These are phyloP conservation scores for Sarcodon aspratus DNA, from an alignment of 768 basidiomycete genomes.

Conservation along the genomic window DNA sequence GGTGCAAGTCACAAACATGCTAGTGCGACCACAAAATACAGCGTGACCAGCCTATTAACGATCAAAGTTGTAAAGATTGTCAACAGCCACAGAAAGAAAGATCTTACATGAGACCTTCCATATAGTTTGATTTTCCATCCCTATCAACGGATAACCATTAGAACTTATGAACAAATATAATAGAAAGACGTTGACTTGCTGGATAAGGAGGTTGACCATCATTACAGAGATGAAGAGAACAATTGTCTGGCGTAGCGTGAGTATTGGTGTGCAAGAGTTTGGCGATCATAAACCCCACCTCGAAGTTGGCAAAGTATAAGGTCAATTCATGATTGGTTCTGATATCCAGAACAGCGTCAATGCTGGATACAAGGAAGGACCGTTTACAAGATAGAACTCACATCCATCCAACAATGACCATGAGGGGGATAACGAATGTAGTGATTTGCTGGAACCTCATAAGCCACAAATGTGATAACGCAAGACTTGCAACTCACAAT, in stretches of 20 bases:
- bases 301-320: slow-evolving; percentile 79
- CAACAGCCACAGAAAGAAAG: slow-evolving; percentile 4
- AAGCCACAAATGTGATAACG: not conserved
- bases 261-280: not conserved
- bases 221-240: slow-evolving; percentile 80
- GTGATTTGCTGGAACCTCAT: slow-evolving; percentile 58
- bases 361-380: not conserved
- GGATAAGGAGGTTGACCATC: slow-evolving; percentile 76
- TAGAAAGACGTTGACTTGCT: slow-evolving; percentile 29
- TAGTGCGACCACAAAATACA: slow-evolving; percentile 75
- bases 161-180: not conserved
- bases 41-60: slow-evolving; percentile 27
- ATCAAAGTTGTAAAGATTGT: not conserved
- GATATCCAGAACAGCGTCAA: slow-evolving; percentile 2
- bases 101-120: slow-evolving; percentile 74
- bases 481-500: slow-evolving; percentile 32
- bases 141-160: slow-evolving; percentile 17
- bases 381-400: slow-evolving; percentile 23
- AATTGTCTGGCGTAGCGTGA: slow-evolving; percentile 43
- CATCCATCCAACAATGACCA: slow-evolving; percentile 87
- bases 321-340: slow-evolving; percentile 64
- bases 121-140: slow-evolving; percentile 83
- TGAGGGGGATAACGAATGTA: slow-evolving; percentile 73
- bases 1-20: slow-evolving; percentile 34
- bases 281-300: slow-evolving; percentile 29